Evolutionary conservation across 345 rosid species (phyloP), one percentile per base, ranked within the genome.

Genomic region (Hibiscus trionum): DNA sequence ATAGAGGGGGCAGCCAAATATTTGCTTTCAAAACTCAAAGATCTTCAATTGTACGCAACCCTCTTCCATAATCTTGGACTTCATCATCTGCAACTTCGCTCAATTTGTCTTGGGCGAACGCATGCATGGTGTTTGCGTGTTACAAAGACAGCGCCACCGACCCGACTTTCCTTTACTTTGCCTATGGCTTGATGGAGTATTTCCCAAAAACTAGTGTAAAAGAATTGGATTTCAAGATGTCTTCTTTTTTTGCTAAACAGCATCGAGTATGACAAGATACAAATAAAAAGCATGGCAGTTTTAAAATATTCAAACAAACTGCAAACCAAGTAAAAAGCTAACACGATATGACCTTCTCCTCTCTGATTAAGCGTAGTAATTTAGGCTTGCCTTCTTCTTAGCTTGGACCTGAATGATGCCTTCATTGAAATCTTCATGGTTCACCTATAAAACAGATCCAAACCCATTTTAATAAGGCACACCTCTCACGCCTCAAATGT

Each of bases 381-480:
- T 96, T 71, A 96, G 82, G 80, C 99, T 96, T 61, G 99, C 87
- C 75, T 96, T 96, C 98, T 96, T 96, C 96, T 96, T 96, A 4
- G 99, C 99, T 77, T 96, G 99, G 42, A 96, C 99, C 76, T 93
- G 99, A 77, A 96, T 96, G 67, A 96, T 93, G n/a, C 99, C 99
- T 87, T 93, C 99, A 44, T 96, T 91, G 78, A 93, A 96, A 81
- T 96, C 99, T 77, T 96, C 99, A 61, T 96, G 99, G 73, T 91
- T 96, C 68, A 96, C 98, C 99, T 95, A 77, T 55, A 78, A 29
- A 77, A 73, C 55, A 66, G 7, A 79, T 72, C 65, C 68, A 72
- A 68, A 15, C 17, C n/a, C 46, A 7, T 15, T 14, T 62, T 42
- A 24, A 53, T 14, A 44, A 37, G 10, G 37, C 39, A 12, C 27